A percentile compares a stretch with the other conserved stretches of the same genome.
Conservation (phyloP, 2,329 filamentous ascomycete genomes). For the Pestalotiopsis sp. region DNA sequence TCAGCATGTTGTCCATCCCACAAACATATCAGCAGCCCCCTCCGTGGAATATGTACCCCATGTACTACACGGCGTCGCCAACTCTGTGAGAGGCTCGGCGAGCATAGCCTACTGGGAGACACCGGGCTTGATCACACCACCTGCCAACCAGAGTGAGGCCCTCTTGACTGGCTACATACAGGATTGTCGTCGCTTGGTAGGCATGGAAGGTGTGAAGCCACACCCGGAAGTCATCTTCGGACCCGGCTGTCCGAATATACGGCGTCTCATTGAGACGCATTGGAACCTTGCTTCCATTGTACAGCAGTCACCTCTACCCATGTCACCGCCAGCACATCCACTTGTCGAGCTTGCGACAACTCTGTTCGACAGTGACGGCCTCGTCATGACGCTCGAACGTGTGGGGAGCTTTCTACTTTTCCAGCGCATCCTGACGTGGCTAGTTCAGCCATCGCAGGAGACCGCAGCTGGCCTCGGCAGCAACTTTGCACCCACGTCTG, state of each 20-base stretch:
- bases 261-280: conserved; percentile 30
- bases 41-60: conserved; percentile 35
- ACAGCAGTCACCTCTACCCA: conserved; percentile 23
- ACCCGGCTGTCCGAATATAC: conserved; percentile 32
- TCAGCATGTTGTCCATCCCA: conserved; percentile 32
- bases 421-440: conserved; percentile 29
- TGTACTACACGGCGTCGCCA: conserved; percentile 33
- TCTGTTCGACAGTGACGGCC: conserved; percentile 28
- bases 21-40: conserved; percentile 31
- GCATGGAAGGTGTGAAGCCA: conserved; percentile 19
- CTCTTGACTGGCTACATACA: conserved; percentile 36
- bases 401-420: conserved; percentile 33
- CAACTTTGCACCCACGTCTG: conserved; percentile 24
- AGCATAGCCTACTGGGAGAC: conserved; percentile 28
- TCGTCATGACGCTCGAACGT: conserved; percentile 31
- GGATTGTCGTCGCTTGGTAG: conserved; percentile 34
- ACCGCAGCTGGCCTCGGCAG: conserved; percentile 24
- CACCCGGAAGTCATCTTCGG: conserved; percentile 31
- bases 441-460: conserved; percentile 32
- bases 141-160: conserved; percentile 33
- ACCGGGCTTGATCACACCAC: conserved; percentile 29
- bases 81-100: conserved; percentile 15
- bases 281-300: conserved; percentile 18
- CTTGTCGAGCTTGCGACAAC: conserved; percentile 30
- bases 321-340: conserved; percentile 23